Evolutionary conservation across 2,329 filamentous ascomycete species (phyloP).

Genomic region (Exophiala alcalophila): DNA sequence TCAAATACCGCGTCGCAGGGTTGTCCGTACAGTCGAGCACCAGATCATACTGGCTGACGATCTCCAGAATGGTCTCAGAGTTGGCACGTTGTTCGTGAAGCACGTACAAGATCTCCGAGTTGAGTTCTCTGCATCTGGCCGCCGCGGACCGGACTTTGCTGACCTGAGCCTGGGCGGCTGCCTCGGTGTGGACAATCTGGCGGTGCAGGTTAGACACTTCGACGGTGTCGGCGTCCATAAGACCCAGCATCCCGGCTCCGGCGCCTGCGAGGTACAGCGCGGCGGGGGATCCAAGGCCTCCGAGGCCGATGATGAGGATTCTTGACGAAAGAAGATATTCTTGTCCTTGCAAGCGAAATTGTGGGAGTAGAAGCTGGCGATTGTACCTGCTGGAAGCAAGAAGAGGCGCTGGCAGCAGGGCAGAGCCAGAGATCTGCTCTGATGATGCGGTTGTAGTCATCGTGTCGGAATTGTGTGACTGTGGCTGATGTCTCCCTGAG

Average conservation of each 20-base stretch:
- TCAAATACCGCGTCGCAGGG: slow-evolving; percentile 84
- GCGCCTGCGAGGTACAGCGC: slow-evolving; percentile 89
- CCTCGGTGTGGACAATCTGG: slow-evolving; percentile 71
- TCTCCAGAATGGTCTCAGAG: slow-evolving; percentile 15
- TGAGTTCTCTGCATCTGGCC: slow-evolving; percentile 23
- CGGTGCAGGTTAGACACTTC: slow-evolving; percentile 90
- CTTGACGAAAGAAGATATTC: slow-evolving; percentile 18
- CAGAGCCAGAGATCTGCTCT: no score
- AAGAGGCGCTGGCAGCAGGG: slow-evolving; percentile 23
- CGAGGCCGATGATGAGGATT: slow-evolving; percentile 78
- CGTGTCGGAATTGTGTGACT: no score
- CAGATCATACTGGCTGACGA: slow-evolving; percentile 61
- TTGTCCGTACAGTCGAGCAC: slow-evolving; percentile 95
- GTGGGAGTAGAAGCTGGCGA: slow-evolving; percentile 30
- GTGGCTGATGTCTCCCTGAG: no score
- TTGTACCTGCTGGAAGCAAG: slow-evolving; percentile 30
- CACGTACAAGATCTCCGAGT: slow-evolving; percentile 21
- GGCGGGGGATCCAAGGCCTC: slow-evolving; percentile 87
- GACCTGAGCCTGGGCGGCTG: slow-evolving; percentile 58
- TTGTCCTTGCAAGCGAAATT: slow-evolving; percentile 27
- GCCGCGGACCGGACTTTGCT: slow-evolving; percentile 24
- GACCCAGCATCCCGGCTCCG: slow-evolving; percentile 76
- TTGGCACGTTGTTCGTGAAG: slow-evolving; percentile 18
- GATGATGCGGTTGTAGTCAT: no score
- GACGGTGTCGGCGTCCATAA: slow-evolving; percentile 84